Percentiles rank a stretch among this genome's conserved stretches.
Evolutionary conservation across 2,329 filamentous ascomycete genomes (phyloP).

Genomic region (Ascochyta koolunga): DNA sequence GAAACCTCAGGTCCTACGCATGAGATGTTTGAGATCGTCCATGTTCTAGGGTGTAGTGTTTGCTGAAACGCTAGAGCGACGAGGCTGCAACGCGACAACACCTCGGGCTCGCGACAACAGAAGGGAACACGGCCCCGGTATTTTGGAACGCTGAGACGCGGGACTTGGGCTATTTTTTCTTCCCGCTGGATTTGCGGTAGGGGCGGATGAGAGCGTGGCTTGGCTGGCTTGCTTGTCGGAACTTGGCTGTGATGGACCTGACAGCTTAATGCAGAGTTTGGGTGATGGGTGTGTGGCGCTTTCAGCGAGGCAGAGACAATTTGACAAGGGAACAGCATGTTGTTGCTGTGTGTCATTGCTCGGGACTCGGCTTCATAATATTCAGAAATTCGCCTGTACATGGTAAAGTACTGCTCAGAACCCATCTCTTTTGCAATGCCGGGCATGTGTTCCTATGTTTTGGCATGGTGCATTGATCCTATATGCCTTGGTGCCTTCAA

Average conservation of each 20-base stretch:
- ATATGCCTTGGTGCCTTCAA: conserved; percentile 29
- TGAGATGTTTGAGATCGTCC: conserved; percentile 27
- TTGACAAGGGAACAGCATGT: too few species aligned
- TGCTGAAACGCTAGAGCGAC: conserved; percentile 35
- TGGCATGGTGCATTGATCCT: conserved; percentile 22
- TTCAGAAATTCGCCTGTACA: too few species aligned
- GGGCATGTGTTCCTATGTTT: conserved; percentile 11
- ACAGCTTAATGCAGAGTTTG: conserved; percentile 26
- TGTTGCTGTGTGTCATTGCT: not conserved
- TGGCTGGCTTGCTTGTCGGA: conserved; percentile 36
- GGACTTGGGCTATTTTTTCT: not conserved
- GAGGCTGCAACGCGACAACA: conserved; percentile 20
- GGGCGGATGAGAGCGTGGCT: not conserved
- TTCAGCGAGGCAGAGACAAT: not conserved
- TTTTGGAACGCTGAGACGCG: conserved; percentile 7
- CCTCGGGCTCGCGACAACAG: not conserved
- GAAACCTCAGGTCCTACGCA: conserved; percentile 6
- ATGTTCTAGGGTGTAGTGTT: conserved; percentile 13
- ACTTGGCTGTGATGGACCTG: conserved; percentile 32
- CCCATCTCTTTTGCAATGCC: not conserved
- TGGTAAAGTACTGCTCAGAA: too few species aligned
- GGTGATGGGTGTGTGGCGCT: conserved; percentile 11
- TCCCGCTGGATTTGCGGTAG: not conserved
- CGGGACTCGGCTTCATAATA: too few species aligned
- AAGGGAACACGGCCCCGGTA: not conserved